Conservation (phyloP, 768 basidiomycete species). For the Russula virescens region DNA sequence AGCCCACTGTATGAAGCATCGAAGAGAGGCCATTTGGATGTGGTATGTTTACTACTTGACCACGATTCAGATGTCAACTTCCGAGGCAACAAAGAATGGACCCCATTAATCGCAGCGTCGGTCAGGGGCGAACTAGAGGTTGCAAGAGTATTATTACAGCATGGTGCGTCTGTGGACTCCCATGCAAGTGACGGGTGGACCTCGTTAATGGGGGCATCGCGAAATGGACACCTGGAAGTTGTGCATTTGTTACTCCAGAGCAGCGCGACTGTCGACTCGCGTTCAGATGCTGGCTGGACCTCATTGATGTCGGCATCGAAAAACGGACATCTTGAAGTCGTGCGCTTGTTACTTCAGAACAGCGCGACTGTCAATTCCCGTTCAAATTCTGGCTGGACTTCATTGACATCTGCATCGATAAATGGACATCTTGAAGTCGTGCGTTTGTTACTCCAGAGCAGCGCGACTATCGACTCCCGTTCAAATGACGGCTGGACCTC, state of each 20-base stretch:
- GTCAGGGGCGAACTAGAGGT: not conserved
- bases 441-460: too few species aligned
- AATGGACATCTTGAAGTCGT: too few species aligned
- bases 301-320: too few species aligned
- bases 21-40: not conserved
- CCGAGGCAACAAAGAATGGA: rapidly evolving
- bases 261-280: too few species aligned
- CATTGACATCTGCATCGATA: too few species aligned
- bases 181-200: not conserved
- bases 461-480: too few species aligned
- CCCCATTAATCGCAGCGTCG: not conserved
- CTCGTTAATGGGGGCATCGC: not conserved
- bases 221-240: not conserved
- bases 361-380: too few species aligned
- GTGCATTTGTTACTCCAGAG: not conserved
- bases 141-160: not conserved
- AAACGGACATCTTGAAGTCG: too few species aligned
- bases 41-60: not conserved
- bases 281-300: too few species aligned
- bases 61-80: not conserved
- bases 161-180: not conserved
- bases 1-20: not conserved
- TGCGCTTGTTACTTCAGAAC: too few species aligned
- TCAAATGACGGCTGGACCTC: not conserved
- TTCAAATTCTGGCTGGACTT: too few species aligned